Evolutionary conservation across 2,329 filamentous ascomycete genomes (phyloP), one percentile per base, ranked within the genome.

Genomic region (Fusarium brachygibbosum): DNA sequence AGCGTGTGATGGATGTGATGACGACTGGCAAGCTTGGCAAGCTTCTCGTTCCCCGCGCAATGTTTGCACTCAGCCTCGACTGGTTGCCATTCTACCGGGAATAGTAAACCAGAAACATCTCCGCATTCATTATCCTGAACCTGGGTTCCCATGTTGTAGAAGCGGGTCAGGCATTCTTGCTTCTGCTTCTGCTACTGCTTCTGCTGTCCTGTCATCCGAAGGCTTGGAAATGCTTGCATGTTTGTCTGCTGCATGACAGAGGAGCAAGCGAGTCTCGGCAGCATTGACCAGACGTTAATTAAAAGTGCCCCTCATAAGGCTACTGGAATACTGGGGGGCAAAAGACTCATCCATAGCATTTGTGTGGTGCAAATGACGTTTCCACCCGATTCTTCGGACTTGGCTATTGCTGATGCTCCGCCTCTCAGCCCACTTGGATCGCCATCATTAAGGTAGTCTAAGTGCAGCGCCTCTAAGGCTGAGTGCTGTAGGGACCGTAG

Each of bases 341-440:
- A 48, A 60, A 66, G 41, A 60, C 46, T 59, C 31, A 42, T 41
- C 14, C 31, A 41, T 16, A 53, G 40, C 19, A 29, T 35, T 42
- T 51, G 53, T 53, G 55, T 67, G 63, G 58, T 50, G 35, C 51
- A 25, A 49, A 71, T 70, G 68, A 71, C 68, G 68, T 69, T 56
- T 50, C 42, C 60, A 63, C 40, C 45, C 42, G 19, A 65, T 52
- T 54, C 59, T 63, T 41, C 31, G 35, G 31, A 49, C 40, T 46
- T 57, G 58, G 48, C 40, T 53, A 38, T 56, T 50, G 48, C 50
- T 55, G 40, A 32, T 69, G 51, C 68, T 71, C 69, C 64, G 62
- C 69, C 63, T 53, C 53, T 48, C 37, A 44, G 31, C 58, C 67
- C 67, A 70, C 67, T 64, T 68, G 50, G 67, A 63, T 59, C 61